A percentile compares a stretch with the other conserved stretches of the same genome.
Evolutionary conservation across 1,139 yeast species (phyloP).

Genomic region (Scheffersomyces lignicola): DNA sequence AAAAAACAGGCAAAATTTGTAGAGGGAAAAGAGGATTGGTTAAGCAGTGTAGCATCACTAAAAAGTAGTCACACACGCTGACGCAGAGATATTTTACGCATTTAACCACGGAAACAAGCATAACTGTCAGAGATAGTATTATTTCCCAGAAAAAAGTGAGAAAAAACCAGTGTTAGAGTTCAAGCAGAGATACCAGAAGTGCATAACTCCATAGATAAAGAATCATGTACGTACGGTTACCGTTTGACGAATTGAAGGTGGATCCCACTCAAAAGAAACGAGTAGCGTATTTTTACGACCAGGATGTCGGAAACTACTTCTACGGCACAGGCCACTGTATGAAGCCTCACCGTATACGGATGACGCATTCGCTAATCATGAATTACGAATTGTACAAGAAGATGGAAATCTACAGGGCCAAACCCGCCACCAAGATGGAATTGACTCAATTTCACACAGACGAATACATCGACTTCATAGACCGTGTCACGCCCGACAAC

Average conservation of each 20-base stretch:
- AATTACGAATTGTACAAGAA: conserved; percentile 94
- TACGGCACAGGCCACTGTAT: conserved; percentile 98
- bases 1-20: no score
- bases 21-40: no score
- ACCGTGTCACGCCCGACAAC: conserved; percentile 93
- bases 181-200: no score
- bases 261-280: conserved; percentile 42
- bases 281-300: conserved; percentile 51
- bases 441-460: conserved; percentile 99
- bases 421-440: conserved; percentile 97
- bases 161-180: no score
- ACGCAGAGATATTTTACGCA: no score
- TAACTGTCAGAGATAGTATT: no score
- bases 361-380: conserved; percentile 97
- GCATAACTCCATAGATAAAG: no score
- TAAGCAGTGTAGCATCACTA: no score
- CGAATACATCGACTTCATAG: conserved; percentile 91
- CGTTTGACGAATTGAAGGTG: conserved; percentile 47
- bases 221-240: conserved; percentile 47
- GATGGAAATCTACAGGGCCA: conserved; percentile 96
- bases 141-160: no score
- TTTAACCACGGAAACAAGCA: no score
- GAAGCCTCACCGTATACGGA: conserved; percentile 98
- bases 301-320: conserved; percentile 96
- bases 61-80: no score